A percentile compares a stretch with the other conserved stretches of the same genome.
Conservation (phyloP, 306 rosid species). For the Vigna reflexopilosa region DNA sequence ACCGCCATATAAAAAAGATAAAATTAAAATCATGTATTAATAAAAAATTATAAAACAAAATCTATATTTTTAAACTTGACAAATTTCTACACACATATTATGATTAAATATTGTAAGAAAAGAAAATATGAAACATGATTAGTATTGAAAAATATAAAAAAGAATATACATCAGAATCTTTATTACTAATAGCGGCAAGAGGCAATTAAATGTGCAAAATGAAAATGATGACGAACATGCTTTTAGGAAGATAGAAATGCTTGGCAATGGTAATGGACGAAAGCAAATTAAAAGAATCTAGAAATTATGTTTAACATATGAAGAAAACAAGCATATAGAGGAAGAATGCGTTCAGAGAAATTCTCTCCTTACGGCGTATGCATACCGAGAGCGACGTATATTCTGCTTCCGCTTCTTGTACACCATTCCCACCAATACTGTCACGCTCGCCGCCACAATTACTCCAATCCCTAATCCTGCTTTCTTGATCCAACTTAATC, state of each 20-base stretch:
- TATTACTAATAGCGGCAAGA: neutral
- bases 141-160: too few species aligned
- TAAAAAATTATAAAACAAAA: too few species aligned
- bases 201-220: neutral
- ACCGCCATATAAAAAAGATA: too few species aligned
- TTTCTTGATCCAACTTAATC: conserved; percentile 71
- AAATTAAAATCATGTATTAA: too few species aligned
- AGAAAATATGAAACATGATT: neutral
- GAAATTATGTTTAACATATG: neutral
- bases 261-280: neutral
- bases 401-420: conserved; percentile 80
- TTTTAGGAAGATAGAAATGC: neutral
- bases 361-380: conserved; percentile 60
- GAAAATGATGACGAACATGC: too few species aligned
- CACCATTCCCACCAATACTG: conserved; percentile 63
- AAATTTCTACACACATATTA: too few species aligned
- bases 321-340: neutral
- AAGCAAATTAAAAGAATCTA: neutral
- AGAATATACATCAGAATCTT: neutral
- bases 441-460: conserved; percentile 51
- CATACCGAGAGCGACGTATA: conserved; percentile 67
- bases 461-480: conserved; percentile 77
- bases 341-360: conserved; percentile 51
- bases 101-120: neutral
- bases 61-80: too few species aligned